Evolutionary conservation across 1,284 basidiomycete genomes (phyloP).

Genomic region (Pascua sp.): DNA sequence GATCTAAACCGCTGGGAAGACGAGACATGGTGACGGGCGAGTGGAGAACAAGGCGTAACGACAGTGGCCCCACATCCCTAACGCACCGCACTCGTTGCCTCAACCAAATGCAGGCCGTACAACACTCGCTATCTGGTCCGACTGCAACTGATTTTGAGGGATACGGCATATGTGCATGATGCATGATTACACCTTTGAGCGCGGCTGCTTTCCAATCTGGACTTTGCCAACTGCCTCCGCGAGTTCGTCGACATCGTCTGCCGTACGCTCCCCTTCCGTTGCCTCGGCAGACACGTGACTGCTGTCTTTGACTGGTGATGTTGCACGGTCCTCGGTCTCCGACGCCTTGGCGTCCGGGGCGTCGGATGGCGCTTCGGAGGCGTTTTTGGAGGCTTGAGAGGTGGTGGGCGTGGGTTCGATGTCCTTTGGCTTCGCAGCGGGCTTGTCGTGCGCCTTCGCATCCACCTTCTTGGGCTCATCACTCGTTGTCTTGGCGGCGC

Average conservation of each 20-base stretch:
- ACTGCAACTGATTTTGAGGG: too few relatives aligned
- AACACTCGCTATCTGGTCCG: too few relatives aligned
- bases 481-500: neutral
- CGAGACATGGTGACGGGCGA: too few relatives aligned
- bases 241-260: slow-evolving; percentile 8
- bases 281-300: neutral
- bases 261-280: neutral
- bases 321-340: neutral
- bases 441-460: neutral
- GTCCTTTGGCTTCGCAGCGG: neutral
- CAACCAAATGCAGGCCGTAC: too few relatives aligned
- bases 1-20: too few relatives aligned
- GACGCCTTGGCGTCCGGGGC: neutral
- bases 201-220: neutral
- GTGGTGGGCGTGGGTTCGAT: neutral
- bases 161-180: too few relatives aligned
- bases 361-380: neutral
- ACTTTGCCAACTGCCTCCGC: slow-evolving; percentile 1
- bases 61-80: too few relatives aligned
- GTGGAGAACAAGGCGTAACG: too few relatives aligned
- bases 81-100: too few relatives aligned
- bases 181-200: neutral
- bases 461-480: slow-evolving; percentile 1
- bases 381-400: too few relatives aligned
- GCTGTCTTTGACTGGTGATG: neutral